phyloP scores from a whole-genome alignment of 257 asterid species.

The Lantana camara region DNA sequence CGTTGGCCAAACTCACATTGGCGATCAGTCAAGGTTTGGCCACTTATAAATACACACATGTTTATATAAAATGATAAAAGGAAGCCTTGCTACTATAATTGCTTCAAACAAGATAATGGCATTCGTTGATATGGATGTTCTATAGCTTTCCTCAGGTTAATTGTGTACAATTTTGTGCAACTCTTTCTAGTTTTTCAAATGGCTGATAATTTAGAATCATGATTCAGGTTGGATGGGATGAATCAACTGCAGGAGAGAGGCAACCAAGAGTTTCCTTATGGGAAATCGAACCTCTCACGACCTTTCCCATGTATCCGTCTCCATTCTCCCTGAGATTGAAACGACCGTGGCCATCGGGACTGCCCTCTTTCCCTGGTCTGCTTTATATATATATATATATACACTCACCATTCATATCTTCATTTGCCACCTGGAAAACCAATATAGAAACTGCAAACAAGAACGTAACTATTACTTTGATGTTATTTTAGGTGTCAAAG shows the following conservation, averaged over 20 bases:
- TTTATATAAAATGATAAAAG: too few relatives aligned
- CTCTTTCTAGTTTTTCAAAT: background rate
- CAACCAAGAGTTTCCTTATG: conserved; percentile 93
- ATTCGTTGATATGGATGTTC: background rate
- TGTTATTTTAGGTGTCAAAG: conserved; percentile 45
- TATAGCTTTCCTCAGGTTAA: background rate
- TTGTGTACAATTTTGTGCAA: background rate
- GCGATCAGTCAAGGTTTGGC: conserved; percentile 85
- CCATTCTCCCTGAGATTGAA: conserved; percentile 74
- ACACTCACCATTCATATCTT: background rate
- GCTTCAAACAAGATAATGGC: background rate
- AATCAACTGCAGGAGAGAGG: conserved; percentile 95
- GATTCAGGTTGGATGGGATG: conserved; percentile 91
- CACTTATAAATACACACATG: background rate
- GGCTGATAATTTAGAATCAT: conserved; percentile 6
- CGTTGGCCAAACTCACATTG: conserved; percentile 90
- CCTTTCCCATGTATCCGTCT: conserved; percentile 89
- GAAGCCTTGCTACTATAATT: too few relatives aligned
- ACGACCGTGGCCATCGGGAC: conserved; percentile 79
- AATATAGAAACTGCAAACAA: too few relatives aligned
- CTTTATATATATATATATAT: too few relatives aligned
- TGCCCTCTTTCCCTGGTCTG: conserved; percentile 64
- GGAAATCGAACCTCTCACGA: conserved; percentile 91
- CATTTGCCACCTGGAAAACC: too few relatives aligned
- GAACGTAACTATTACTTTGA: background rate